Evolutionary conservation across 169 alveolate species (phyloP), one percentile per base, ranked within the genome.

Genomic region (Theileria orientalis): DNA sequence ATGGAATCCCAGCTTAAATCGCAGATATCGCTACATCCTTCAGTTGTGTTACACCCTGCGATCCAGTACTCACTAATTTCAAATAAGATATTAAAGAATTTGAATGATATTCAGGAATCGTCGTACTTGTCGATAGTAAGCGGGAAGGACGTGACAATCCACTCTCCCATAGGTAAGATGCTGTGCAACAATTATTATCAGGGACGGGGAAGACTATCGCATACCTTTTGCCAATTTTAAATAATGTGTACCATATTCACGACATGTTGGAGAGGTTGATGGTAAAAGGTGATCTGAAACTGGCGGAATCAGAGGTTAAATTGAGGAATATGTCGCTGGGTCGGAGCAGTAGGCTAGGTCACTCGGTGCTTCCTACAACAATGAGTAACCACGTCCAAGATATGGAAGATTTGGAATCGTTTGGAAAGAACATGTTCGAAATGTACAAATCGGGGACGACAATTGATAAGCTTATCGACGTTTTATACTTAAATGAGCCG

Each of bases 141-240:
- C 61, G 93, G 93, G 33, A 88, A 80, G 78, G 93, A 88, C 62
- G 85, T 74, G 0, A 64, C 85, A 5, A 57, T 88, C 40, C 86
- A 88, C 57, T 75, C 87, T 13, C 84, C 83, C 0, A 33, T 59
- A 46, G 87, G 87, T 79, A 30, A 32, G 60, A 7, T 60, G 25
- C 27, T 52, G 5, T n/a, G n/a, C n/a, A 57, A 57, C 33, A 2
- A 32, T 30, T 9, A 57, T 57, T 19, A 16, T 32, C 59, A 66
- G 93, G 93, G 32, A 67, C 90, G 23, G 93, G 93, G 0, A 88
- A 88, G 85, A 88, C 93, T 1, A 47, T 88, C 44, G 91, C 93
- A 6, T 88, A 88, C 64, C 44, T 88, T 33, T 60, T 88, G 19
- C 93, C 93, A 32, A 75, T 88, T 19, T 71, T 88, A 32, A 88